These are phyloP conservation scores for Hapsidospora chrysogenum DNA, from an alignment of 495 filamentous ascomycete genomes.

Conservation along the genomic window DNA sequence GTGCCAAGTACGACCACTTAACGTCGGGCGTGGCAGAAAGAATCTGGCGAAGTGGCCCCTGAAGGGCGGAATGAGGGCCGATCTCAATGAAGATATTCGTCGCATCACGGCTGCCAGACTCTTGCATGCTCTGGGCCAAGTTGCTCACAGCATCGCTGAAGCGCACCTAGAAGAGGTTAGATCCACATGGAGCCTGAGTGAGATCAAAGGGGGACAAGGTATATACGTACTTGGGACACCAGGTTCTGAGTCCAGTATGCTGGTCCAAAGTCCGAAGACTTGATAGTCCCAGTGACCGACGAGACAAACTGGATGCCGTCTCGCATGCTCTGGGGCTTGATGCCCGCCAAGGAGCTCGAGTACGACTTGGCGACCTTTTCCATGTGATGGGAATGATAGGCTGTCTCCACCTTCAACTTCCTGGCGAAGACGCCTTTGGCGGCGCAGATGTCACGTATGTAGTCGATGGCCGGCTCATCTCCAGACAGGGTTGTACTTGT, in stretches of 20 bases:
- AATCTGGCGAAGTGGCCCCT: slow-evolving; percentile 41
- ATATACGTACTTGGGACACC: slow-evolving; percentile 28
- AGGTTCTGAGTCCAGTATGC: slow-evolving; percentile 39
- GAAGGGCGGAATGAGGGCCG: slow-evolving; percentile 40
- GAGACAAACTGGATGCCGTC: slow-evolving; percentile 15
- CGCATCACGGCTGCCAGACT: slow-evolving; percentile 5
- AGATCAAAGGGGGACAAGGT: too few species aligned
- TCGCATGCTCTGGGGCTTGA: slow-evolving; percentile 5
- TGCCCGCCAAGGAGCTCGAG: slow-evolving; percentile 14
- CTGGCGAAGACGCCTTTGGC: slow-evolving; percentile 27
- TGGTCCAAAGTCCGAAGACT: slow-evolving; percentile 16
- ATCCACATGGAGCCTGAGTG: too few species aligned
- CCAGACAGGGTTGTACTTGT: slow-evolving; percentile 34
- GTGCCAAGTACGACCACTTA: background rate
- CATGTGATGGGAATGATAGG: slow-evolving; percentile 38
- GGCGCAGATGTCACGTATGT: slow-evolving; percentile 17
- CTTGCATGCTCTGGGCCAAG: slow-evolving; percentile 18
- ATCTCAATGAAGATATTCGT: slow-evolving; percentile 23
- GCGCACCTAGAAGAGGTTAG: too few species aligned
- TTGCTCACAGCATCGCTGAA: slow-evolving; percentile 25
- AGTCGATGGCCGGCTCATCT: slow-evolving; percentile 27
- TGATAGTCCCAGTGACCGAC: slow-evolving; percentile 12
- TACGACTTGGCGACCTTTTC: slow-evolving; percentile 28
- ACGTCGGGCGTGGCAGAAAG: slow-evolving; percentile 25
- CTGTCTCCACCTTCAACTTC: slow-evolving; percentile 30